These are phyloP conservation scores for Hylodesmum podocarpum DNA, from an alignment of 306 rosid species.

Conservation along the genomic window DNA sequence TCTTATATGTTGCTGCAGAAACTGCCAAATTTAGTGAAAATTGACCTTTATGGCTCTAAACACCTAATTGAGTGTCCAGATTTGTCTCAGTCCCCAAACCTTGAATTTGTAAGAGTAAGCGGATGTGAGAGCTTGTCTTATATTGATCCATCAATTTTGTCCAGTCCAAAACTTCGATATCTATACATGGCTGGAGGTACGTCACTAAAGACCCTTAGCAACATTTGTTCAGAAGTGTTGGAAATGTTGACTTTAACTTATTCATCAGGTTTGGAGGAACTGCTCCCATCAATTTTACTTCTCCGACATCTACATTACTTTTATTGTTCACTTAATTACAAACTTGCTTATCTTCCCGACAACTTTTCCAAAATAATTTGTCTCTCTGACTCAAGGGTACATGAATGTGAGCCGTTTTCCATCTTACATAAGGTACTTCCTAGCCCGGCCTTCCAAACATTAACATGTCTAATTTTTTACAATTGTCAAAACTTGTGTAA, in stretches of 20 bases:
- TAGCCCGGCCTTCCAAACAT: neutral
- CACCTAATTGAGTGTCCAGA: neutral
- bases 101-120: rapidly evolving
- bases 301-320: rapidly evolving
- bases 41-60: neutral
- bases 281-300: constrained; percentile 1
- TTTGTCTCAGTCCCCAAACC: neutral
- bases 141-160: constrained; percentile 12
- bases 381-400: neutral
- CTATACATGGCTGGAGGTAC: neutral
- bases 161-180: neutral
- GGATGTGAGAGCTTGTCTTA: neutral
- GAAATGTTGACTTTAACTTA: rapidly evolving
- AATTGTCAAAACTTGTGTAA: neutral
- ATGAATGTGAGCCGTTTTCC: neutral
- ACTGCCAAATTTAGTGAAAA: neutral
- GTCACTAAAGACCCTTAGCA: neutral
- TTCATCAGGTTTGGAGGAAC: neutral
- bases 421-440: neutral
- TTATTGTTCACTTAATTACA: neutral
- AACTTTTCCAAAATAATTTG: neutral
- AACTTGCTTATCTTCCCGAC: neutral
- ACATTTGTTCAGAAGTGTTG: neutral
- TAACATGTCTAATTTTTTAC: neutral
- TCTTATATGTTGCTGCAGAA: neutral